Evolutionary conservation across 2,329 filamentous ascomycete species (phyloP), one percentile per base, ranked within the genome.

Genomic region (Aureobasidium zeae): DNA sequence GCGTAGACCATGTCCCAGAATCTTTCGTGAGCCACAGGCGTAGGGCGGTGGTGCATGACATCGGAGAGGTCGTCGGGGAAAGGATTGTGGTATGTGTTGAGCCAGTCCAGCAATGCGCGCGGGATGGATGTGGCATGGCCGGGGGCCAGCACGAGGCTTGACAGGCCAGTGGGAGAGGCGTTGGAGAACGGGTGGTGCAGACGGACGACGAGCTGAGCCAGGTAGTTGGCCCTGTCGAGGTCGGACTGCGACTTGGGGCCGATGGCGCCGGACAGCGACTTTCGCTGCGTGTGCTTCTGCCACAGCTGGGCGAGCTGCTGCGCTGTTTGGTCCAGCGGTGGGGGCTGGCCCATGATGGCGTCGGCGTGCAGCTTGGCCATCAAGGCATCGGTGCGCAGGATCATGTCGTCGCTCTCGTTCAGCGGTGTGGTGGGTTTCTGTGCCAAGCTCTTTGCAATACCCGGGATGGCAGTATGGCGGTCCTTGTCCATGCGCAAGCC

Each of bases 1-100:
- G 77, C 76, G 53, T 81, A 83, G n/a, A 94, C 68, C 1, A 79
- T 79, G 57, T 88, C 84, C 89, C 89, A 96, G 63, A 86, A 96
- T 25, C 83, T 69, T 19, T 72, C 68, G 55, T 91, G 84, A 31
- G 78, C 77, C 2, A 86, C 82, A 16, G 87, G 85, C 47, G 83
- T 83, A 1, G 84, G 83, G 33, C 72, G 71, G 52, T 79, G 65
- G 20, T 71, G 70, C 49, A 75, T 67, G 17, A 95, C 72, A 3
- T 78, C 70, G 26, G 77, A 69, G 17, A 83, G 67, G 54, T 88
- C 82, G 39, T 77, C 72, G 2, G 73, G 72, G 53, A 83, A 83
- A 19, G 81, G 73, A 49, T 83, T 78, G 57, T 94, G 86, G 55
- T 85, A 76, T 12, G 72, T 70, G 44, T 84, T 74, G 51, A 94